Conservation (phyloP, 108 stramenopile genomes). For the Nannochloropsis salina region DNA sequence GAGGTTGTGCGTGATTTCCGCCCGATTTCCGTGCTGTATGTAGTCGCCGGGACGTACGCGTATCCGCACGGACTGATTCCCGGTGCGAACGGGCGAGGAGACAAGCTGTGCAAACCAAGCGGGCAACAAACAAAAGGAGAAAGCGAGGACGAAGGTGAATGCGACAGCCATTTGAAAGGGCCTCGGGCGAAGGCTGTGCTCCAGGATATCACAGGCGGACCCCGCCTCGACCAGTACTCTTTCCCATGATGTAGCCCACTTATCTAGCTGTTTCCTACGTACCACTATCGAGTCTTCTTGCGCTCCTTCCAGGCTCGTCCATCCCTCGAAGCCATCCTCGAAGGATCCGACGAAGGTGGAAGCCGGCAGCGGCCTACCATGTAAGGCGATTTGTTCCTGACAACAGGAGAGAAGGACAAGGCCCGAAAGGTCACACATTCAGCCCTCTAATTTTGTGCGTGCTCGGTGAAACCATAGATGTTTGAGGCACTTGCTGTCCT, state of each 20-base stretch:
- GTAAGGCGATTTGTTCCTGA: slow-evolving; percentile 1
- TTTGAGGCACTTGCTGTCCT: background rate
- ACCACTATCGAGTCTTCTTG: slow-evolving; percentile 11
- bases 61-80: background rate
- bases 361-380: background rate
- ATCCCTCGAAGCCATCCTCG: background rate
- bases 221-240: background rate
- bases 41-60: background rate
- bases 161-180: background rate
- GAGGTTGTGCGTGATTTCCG: background rate
- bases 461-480: too few relatives aligned
- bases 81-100: background rate
- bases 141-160: background rate
- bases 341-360: background rate
- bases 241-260: background rate
- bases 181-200: too few relatives aligned
- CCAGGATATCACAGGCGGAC: too few relatives aligned
- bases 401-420: background rate
- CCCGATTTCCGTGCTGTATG: background rate
- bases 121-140: background rate
- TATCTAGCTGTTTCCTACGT: background rate
- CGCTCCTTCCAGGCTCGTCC: slow-evolving; percentile 13
- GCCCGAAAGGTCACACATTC: background rate
- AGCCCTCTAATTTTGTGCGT: too few relatives aligned
- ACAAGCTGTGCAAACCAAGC: background rate